Conservation (phyloP, 768 basidiomycete species). For the Auricularia auricula-judae region DNA sequence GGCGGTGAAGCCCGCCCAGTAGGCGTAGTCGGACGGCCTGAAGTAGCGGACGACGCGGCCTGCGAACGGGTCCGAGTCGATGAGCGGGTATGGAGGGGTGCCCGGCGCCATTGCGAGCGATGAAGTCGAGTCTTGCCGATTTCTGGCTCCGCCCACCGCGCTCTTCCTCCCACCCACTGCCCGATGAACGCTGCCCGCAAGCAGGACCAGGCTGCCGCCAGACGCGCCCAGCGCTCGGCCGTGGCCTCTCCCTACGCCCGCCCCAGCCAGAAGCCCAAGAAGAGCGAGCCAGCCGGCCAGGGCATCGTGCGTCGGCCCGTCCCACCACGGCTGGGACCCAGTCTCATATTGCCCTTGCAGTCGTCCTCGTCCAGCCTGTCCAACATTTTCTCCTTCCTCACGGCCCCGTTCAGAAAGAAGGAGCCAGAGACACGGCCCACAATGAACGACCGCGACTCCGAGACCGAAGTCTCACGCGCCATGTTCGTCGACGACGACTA, state of each 20-base stretch:
- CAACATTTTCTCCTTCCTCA: constrained; percentile 34
- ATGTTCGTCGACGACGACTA: not conserved
- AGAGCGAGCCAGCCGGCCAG: constrained; percentile 32
- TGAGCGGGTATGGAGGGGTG: constrained; percentile 65
- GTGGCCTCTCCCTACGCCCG: constrained; percentile 49
- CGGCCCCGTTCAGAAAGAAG: constrained; percentile 31
- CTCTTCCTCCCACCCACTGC: not conserved
- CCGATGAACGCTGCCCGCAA: not conserved
- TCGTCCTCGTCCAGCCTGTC: constrained; percentile 26
- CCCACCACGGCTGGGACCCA: not conserved
- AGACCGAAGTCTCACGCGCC: not conserved
- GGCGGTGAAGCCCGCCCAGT: constrained; percentile 71
- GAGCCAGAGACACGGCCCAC: not conserved
- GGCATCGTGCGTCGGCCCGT: not conserved
- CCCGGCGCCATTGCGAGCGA: not conserved
- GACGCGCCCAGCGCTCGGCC: constrained; percentile 25
- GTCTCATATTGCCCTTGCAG: not conserved
- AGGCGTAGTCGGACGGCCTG: constrained; percentile 75
- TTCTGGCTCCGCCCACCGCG: not conserved
- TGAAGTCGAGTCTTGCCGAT: not conserved
- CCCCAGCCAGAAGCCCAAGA: constrained; percentile 23
- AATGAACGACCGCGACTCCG: not conserved
- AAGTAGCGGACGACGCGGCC: constrained; percentile 82
- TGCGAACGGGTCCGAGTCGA: constrained; percentile 89
- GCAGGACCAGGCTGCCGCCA: constrained; percentile 16